Evolutionary conservation across 2,329 filamentous ascomycete species (phyloP).

Genomic region (Stachybotrys elegans): DNA sequence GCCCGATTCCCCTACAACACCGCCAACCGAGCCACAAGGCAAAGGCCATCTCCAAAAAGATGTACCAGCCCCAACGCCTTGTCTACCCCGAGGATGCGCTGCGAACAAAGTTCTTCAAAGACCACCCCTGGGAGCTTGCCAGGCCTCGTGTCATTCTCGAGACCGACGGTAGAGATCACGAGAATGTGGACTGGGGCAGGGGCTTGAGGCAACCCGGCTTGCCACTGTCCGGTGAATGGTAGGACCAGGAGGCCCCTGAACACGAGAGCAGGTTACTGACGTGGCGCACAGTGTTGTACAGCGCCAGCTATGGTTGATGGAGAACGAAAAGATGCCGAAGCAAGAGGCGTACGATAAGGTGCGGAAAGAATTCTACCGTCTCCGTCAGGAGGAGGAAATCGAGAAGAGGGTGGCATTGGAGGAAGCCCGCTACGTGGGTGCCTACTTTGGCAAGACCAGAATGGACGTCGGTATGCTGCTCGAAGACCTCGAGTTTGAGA

Average conservation of each 20-base stretch:
- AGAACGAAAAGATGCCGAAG: constrained; percentile 55
- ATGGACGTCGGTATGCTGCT: constrained; percentile 75
- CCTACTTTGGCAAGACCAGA: constrained; percentile 76
- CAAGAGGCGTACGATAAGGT: constrained; percentile 77
- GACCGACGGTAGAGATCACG: constrained; percentile 74
- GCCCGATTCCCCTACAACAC: constrained; percentile 47
- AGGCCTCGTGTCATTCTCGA: constrained; percentile 82
- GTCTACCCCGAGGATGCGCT: constrained; percentile 79
- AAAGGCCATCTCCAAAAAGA: constrained; percentile 53
- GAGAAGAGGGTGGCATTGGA: constrained; percentile 78
- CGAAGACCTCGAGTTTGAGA: constrained; percentile 74
- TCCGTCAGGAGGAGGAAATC: constrained; percentile 78
- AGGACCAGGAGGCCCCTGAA: constrained; percentile 21
- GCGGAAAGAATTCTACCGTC: constrained; percentile 82
- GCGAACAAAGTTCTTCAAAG: constrained; percentile 77
- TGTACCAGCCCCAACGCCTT: constrained; percentile 77
- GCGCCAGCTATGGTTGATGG: constrained; percentile 81
- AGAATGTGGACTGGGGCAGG: constrained; percentile 73
- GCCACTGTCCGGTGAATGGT: constrained; percentile 81
- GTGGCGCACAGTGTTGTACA: constrained; percentile 70
- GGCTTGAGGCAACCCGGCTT: constrained; percentile 69
- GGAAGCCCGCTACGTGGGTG: constrained; percentile 80
- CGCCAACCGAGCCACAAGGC: constrained; percentile 33
- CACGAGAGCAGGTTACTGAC: constrained; percentile 14
- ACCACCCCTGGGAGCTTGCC: constrained; percentile 97